Evolutionary conservation across 805 yeast genomes (phyloP).

Genomic region (Candida berthetii): DNA sequence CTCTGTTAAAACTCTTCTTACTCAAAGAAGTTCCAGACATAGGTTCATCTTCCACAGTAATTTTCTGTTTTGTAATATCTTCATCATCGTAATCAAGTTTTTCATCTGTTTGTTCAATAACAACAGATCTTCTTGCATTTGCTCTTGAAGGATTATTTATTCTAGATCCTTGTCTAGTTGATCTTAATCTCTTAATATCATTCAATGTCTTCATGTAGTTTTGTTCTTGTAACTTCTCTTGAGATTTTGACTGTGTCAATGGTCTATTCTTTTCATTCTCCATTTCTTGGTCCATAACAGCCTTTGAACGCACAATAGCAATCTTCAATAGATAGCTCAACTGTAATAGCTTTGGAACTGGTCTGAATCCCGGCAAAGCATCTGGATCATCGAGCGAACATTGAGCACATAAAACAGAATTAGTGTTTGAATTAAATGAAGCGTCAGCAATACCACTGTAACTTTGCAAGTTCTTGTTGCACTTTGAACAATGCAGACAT

Average conservation of each 20-base stretch:
- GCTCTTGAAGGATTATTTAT: constrained; percentile 47
- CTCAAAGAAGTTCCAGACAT: constrained; percentile 50
- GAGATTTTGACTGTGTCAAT: constrained; percentile 3
- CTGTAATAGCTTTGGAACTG: constrained; percentile 68
- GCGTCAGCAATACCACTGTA: constrained; percentile 38
- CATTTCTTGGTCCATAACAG: constrained; percentile 43
- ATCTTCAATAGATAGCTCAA: constrained; percentile 72
- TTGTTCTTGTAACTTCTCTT: constrained; percentile 28
- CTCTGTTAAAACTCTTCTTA: constrained; percentile 45
- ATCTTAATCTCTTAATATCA: constrained; percentile 71
- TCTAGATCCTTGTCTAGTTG: constrained; percentile 61
- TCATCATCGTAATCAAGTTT: constrained; percentile 10
- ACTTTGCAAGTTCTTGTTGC: constrained; percentile 36
- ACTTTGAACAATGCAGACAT: constrained; percentile 65
- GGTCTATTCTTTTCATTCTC: constrained; percentile 5
- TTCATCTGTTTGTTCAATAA: constrained; percentile 33
- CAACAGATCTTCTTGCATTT: constrained; percentile 61
- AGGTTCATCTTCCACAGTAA: constrained; percentile 25
- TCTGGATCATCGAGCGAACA: constrained; percentile 52
- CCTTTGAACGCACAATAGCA: constrained; percentile 70
- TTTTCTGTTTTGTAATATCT: constrained; percentile 15
- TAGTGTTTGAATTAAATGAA: constrained; percentile 27
- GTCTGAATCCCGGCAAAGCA: constrained; percentile 46
- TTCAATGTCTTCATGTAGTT: constrained; percentile 65
- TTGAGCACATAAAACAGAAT: constrained; percentile 47